phyloP scores from a whole-genome alignment of 805 yeast genomes.

The Jamesozyma spencerorum region DNA sequence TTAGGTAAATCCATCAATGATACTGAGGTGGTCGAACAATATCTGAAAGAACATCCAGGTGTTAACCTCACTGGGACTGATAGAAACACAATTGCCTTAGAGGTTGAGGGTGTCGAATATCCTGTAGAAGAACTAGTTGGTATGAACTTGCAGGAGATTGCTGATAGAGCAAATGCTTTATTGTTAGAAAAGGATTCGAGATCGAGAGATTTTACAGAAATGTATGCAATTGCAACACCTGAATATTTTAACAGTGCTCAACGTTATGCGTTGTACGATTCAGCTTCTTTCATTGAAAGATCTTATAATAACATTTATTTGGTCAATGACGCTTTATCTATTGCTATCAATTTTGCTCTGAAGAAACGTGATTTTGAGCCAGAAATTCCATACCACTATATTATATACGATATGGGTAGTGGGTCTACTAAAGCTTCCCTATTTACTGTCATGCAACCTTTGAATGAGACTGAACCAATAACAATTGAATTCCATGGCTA shows the following conservation, averaged over 20 bases:
- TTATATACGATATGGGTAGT: conserved; percentile 87
- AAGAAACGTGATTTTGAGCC: conserved; percentile 19
- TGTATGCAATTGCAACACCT: conserved; percentile 71
- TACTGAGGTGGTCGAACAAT: conserved; percentile 40
- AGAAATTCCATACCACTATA: conserved; percentile 42
- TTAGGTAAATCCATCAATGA: conserved; percentile 50
- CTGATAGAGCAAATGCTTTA: conserved; percentile 51
- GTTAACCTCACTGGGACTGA: conserved; percentile 35
- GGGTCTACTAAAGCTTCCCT: conserved; percentile 84
- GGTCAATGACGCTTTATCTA: conserved; percentile 88
- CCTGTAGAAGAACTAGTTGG: conserved; percentile 75
- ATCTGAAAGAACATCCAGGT: conserved; percentile 52
- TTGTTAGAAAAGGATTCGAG: conserved; percentile 46
- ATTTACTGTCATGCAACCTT: conserved; percentile 45
- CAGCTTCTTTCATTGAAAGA: conserved; percentile 54
- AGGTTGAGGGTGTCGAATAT: conserved; percentile 39
- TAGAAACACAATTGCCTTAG: conserved; percentile 51
- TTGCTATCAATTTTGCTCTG: conserved; percentile 69
- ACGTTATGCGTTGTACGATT: conserved; percentile 62
- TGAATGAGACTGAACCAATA: conserved; percentile 34
- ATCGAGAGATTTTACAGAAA: conserved; percentile 42
- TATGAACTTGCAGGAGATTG: conserved; percentile 66
- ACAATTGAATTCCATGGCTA: conserved; percentile 61
- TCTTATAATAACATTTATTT: conserved; percentile 44
- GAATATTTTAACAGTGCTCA: conserved; percentile 55